A percentile compares a stretch with the other conserved stretches of the same genome.
These are phyloP conservation scores for Trichoderma polysporum DNA, from an alignment of 2,329 filamentous ascomycete genomes.

Conservation along the genomic window DNA sequence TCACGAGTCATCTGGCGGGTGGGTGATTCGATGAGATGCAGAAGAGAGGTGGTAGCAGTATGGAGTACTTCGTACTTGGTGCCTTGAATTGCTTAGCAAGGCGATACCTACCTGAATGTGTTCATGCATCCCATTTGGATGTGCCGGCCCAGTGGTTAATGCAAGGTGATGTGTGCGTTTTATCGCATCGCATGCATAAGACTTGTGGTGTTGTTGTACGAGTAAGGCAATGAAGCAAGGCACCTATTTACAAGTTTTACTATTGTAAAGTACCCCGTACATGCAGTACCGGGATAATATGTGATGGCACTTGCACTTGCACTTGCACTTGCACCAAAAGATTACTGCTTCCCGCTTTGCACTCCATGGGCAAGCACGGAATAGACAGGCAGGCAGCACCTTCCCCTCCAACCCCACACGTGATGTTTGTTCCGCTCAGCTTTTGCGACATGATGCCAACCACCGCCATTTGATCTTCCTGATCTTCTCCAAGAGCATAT, in stretches of 20 bases:
- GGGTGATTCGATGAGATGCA: conserved; percentile 9
- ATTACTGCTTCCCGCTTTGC: background rate
- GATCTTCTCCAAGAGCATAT: background rate
- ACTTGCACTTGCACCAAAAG: background rate
- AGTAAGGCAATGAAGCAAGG: background rate
- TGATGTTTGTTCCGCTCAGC: conserved; percentile 11
- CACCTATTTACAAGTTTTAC: no score
- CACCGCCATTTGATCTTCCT: conserved; percentile 12
- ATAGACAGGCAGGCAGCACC: conserved; percentile 9
- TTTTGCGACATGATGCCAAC: conserved; percentile 11
- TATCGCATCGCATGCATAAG: background rate
- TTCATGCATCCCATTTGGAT: conserved; percentile 10
- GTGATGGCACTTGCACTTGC: background rate
- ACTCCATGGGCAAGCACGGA: conserved; percentile 14
- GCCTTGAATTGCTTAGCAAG: background rate
- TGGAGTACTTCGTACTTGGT: background rate
- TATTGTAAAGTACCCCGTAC: no score
- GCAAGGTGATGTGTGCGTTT: conserved; percentile 14
- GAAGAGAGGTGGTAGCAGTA: background rate
- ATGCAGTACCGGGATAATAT: background rate
- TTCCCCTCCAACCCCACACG: conserved; percentile 20
- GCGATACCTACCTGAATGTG: background rate
- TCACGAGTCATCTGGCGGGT: conserved; percentile 12
- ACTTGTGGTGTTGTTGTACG: background rate
- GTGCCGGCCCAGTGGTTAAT: background rate